Base-by-base conservation (phyloP, 2,329 filamentous ascomycete species). In the Cladorrhinum sp. region DNA sequence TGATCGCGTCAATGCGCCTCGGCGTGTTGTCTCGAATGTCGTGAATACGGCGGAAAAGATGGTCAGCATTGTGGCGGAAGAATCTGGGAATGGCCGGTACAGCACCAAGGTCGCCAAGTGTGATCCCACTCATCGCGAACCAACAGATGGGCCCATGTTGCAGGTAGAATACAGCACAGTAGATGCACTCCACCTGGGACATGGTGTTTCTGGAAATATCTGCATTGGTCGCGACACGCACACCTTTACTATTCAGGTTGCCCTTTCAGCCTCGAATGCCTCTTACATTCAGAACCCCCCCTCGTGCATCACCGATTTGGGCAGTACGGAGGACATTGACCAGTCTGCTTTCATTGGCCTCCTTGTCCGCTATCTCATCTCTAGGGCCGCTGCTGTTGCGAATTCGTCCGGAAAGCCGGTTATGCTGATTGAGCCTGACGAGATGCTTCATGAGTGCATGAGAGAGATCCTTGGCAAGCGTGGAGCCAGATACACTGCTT, bases 81-180 rank as follows among this genome's bases (percentile, higher is more conserved):
- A 58, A 5, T 55, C 50, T 9, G 55, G 60, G 0, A 59, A 68
- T 18, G 67, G 66, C 48, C 60, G 9, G 24, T 67, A 27, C 64
- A 65, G 4, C 72, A 71, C 58, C 6, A 12, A 18, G 4, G 10
- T 29, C 12, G 32, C 32, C 20, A 41, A 32, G 20, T 55, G 10
- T 41, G 25, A 32, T 24, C 18, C 36, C 2, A 32, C 4, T 9
- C 38, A 12, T 20, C 56, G 41, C 8, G 65, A 67, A 27, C 60
- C 55, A 12, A 12, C 18, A 32, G 41, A 65, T 7, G 45, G 54
- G 7, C 18, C 29, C 27, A 29, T 51, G 9, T 12, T 38, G 1
- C 68, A 71, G 32, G 74, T 77, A 0, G 65, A 74, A 20, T 78
- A 75, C 66, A 78, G 77, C 66, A 74, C 71, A 0, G 66, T 69